These are phyloP conservation scores for Rostrohypoxylon terebratum DNA, from an alignment of 495 filamentous ascomycete genomes.

Conservation along the genomic window DNA sequence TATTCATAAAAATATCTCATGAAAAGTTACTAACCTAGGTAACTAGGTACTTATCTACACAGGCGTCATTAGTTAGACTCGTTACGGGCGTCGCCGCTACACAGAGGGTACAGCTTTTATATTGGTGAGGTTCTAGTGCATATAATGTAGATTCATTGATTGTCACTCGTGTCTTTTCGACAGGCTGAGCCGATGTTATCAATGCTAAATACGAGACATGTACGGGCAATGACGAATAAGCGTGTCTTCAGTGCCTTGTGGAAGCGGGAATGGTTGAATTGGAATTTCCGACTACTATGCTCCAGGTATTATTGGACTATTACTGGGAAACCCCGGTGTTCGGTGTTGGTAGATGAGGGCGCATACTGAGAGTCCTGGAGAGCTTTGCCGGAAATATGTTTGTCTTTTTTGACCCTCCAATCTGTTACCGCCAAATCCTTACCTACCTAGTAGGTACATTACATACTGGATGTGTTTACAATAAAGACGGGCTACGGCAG, in stretches of 20 bases:
- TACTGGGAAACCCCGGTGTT: conserved; percentile 22
- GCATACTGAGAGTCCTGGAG: background rate
- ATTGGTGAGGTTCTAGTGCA: background rate
- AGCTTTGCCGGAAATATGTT: background rate
- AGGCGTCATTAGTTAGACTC: too few relatives aligned
- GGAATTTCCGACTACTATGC: background rate
- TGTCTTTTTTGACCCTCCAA: background rate
- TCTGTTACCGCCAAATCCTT: background rate
- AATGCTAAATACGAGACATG: background rate
- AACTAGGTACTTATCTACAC: too few relatives aligned
- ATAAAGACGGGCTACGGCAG: conserved; percentile 14
- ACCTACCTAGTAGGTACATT: too few relatives aligned
- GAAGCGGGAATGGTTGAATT: background rate
- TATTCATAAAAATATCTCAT: too few relatives aligned
- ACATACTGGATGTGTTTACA: conserved; percentile 8
- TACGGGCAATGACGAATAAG: background rate
- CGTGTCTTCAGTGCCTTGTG: background rate
- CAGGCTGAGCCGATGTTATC: background rate
- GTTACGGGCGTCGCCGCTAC: too few relatives aligned
- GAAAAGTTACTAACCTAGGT: too few relatives aligned
- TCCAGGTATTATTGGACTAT: background rate
- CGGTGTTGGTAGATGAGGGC: conserved; percentile 1
- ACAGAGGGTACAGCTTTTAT: background rate
- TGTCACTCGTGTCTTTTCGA: background rate
- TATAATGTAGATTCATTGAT: background rate